Evolutionary conservation across 192 early-diverging fungal species (phyloP).

Genomic region (Neocallimastix lanati): DNA sequence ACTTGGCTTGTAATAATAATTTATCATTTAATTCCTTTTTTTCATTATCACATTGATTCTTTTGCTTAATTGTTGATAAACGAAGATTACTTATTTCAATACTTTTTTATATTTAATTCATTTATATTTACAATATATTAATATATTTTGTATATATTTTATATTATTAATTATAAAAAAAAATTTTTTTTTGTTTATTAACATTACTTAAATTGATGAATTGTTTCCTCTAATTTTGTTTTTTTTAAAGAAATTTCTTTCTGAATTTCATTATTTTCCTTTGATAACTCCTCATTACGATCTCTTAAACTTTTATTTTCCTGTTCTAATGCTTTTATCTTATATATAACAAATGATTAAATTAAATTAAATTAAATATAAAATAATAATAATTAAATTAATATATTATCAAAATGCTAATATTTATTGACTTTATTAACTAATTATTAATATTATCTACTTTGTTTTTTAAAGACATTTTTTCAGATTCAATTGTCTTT

Average conservation of each 20-base stretch:
- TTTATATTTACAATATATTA: too few relatives aligned
- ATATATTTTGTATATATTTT: too few relatives aligned
- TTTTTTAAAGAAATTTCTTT: not conserved
- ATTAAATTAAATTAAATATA: too few relatives aligned
- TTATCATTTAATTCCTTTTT: not conserved
- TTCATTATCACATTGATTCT: not conserved
- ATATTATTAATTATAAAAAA: too few relatives aligned
- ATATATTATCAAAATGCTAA: too few relatives aligned
- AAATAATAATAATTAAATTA: too few relatives aligned
- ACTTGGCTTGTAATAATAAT: not conserved
- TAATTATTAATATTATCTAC: not conserved
- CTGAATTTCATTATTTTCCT: not conserved
- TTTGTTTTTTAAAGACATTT: not conserved
- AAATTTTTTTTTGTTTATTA: too few relatives aligned
- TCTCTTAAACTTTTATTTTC: not conserved
- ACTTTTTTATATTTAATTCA: too few relatives aligned
- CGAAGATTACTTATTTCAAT: not conserved
- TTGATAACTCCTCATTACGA: not conserved
- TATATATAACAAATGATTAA: too few relatives aligned
- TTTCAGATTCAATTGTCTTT: not conserved
- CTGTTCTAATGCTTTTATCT: not conserved
- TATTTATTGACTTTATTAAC: too few relatives aligned
- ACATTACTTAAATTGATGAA: not conserved
- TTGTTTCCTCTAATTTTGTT: not conserved
- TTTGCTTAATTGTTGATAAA: not conserved